Base-by-base conservation (phyloP, 2,329 filamentous ascomycete species). In the Colletotrichum nymphaeae region DNA sequence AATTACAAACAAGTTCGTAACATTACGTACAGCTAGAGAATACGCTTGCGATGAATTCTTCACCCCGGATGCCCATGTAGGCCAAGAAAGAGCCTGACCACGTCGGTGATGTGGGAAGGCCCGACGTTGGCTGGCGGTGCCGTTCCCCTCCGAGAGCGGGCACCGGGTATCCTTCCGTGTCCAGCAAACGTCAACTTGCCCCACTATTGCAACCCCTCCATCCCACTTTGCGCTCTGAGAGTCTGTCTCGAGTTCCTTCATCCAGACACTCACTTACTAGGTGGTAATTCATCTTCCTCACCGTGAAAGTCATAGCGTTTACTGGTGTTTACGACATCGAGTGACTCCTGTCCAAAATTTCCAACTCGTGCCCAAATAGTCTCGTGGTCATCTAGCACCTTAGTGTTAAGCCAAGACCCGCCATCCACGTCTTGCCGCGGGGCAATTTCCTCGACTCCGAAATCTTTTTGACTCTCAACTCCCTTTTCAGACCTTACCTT, bases 171-270 rank as follows among this genome's bases (percentile, higher is more conserved):
- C 24, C 19, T 49, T 24, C 37, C 55, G 67, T 65, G 60, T 71
- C 71, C 55, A 71, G 37, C 71, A 67, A 58, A 74, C 49, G 58
- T 73, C 63, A 68, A 65, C 24, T 42, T 62, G 69, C 69, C 73
- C 74, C 74, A 70, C 70, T 73, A 69, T 70, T 70, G 66, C 55
- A 70, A 63, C 60, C 66, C 58, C 59, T 64, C 66, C 46, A 59
- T 69, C 66, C 57, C 22, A 64, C 69, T 73, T 67, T 58, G 62
- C 68, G 24, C 55, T 28, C 53, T 5, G 57, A 42, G 42, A 67
- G 26, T 70, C 30, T 46, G 57, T 42, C 26, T 24, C 37, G 28
- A 55, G 62, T 49, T 68, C 67, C 42, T 49, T 49, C 58, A n/a
- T 26, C 14, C 71, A 37, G 60, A 70, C 19, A 59, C 63, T 65